Percentiles rank a stretch among this genome's conserved stretches.
These are phyloP conservation scores for Morella rubra DNA, from an alignment of 306 rosid species.

Conservation along the genomic window DNA sequence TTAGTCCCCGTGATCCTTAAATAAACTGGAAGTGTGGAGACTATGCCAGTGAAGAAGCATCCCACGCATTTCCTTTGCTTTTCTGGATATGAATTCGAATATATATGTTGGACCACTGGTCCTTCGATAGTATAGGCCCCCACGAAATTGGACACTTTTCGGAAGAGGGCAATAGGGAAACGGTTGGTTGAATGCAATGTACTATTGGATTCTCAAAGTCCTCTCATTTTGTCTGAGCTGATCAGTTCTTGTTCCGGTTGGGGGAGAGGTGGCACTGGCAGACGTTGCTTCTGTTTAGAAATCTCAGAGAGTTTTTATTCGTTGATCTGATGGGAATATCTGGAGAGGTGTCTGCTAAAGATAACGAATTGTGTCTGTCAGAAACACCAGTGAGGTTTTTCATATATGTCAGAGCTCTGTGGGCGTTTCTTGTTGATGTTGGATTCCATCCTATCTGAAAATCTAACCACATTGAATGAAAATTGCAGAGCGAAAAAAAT, in stretches of 20 bases:
- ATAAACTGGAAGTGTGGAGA: constrained; percentile 17
- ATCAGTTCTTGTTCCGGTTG: background rate
- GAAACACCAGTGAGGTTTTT: too few species aligned
- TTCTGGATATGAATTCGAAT: background rate
- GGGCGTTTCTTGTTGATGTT: too few species aligned
- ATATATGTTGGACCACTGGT: background rate
- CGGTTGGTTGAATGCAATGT: background rate
- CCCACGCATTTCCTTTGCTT: constrained; percentile 43
- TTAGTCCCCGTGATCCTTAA: constrained; percentile 15
- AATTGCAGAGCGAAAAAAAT: too few species aligned
- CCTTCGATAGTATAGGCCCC: constrained; percentile 11
- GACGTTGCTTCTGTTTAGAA: too few species aligned
- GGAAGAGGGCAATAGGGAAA: constrained; percentile 1
- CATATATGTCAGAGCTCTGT: too few species aligned
- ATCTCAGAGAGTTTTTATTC: background rate
- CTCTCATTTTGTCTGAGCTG: too few species aligned
- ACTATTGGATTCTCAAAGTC: background rate
- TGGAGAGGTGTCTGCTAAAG: too few species aligned
- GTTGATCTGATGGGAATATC: background rate
- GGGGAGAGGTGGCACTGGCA: background rate
- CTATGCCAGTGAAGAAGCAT: constrained; percentile 24
- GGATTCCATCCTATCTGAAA: too few species aligned
- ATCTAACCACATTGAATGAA: too few species aligned
- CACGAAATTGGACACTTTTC: constrained; percentile 8
- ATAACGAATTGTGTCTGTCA: too few species aligned